Base-by-base conservation (phyloP, 768 basidiomycete genomes). In the Tephrocybe sp. region DNA sequence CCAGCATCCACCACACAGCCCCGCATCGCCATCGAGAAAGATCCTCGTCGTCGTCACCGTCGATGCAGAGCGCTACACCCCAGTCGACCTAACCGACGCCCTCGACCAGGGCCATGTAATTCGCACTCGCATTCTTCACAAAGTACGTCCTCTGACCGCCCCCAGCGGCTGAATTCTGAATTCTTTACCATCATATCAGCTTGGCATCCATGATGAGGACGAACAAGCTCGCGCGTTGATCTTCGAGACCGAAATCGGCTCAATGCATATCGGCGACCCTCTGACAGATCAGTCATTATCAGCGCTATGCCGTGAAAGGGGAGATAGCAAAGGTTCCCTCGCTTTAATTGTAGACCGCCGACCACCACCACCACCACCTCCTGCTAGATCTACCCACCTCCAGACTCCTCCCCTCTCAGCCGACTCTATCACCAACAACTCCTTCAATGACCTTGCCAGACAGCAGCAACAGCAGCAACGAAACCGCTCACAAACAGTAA, bases 211-310 rank as follows among this genome's bases (percentile, higher is more conserved):
- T 42, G 52, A 52, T 23, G 27, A 16, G 8, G 51, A 52, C 38
- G 56, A 60, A 2, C 53, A 55, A 42, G 42, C 41, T 12, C 44
- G 44, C 12, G 43, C 56, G 8, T 53, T 57, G n/a, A 55, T 60
- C 21, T 60, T 50, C 21, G 58, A 60, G 42, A 55, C 58, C 5
- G 56, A 60, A 41, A 57, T 60, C 31, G 58, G 58, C 19, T 54
- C 56, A 16, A 47, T 57, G 7, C 53, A 54, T 8, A 57, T 54
- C 21, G 56, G 58, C 13, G 38, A 45, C 19, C 53, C 58, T 45
- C 29, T 60, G 29, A 51, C 21, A 4, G 54, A 60, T 39, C 38
- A 49, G 24, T 46, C 42, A 4, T 29, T 60, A 13, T 49, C 56
- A 19, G 39, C 37, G 12, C 36, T 60, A 30, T 60, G 56, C 43